phyloP scores from a whole-genome alignment of 2,329 filamentous ascomycete genomes.

The Endoconidiophora polonica region DNA sequence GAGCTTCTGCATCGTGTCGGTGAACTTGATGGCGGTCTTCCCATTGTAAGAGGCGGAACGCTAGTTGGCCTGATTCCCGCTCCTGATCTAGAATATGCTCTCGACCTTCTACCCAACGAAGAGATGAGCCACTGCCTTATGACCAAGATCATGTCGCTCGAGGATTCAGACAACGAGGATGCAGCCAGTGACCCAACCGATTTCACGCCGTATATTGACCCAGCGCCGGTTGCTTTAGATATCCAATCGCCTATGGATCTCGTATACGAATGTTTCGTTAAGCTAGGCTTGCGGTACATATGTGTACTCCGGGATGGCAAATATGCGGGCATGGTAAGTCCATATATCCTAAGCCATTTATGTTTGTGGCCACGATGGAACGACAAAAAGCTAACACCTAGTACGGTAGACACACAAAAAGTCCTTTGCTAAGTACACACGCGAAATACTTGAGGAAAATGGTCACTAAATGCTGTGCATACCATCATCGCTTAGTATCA shows the following conservation, averaged over 20 bases:
- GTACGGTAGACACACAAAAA: conserved; percentile 67
- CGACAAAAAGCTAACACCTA: background rate
- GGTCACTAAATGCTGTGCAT: conserved; percentile 9
- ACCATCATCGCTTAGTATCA: background rate
- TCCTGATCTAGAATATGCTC: conserved; percentile 80
- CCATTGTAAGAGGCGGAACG: conserved; percentile 62
- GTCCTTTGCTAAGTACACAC: conserved; percentile 85
- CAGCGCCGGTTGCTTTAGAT: conserved; percentile 75
- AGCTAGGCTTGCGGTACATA: conserved; percentile 80
- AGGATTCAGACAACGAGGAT: conserved; percentile 44
- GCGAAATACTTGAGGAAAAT: conserved; percentile 52
- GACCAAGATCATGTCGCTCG: conserved; percentile 45
- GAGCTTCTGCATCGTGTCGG: conserved; percentile 68
- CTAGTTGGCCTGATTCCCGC: conserved; percentile 85
- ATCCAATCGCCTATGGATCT: conserved; percentile 83
- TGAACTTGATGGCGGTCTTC: conserved; percentile 81
- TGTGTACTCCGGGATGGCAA: conserved; percentile 73
- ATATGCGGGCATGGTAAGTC: conserved; percentile 70
- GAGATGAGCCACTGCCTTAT: conserved; percentile 63
- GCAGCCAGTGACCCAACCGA: conserved; percentile 50
- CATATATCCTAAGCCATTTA: too few species aligned
- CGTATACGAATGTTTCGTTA: conserved; percentile 92
- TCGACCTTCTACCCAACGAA: conserved; percentile 71
- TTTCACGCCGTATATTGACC: conserved; percentile 83
- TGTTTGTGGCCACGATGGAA: background rate